phyloP scores from a whole-genome alignment of 441 rosid species.

The Eutrema salsugineum region DNA sequence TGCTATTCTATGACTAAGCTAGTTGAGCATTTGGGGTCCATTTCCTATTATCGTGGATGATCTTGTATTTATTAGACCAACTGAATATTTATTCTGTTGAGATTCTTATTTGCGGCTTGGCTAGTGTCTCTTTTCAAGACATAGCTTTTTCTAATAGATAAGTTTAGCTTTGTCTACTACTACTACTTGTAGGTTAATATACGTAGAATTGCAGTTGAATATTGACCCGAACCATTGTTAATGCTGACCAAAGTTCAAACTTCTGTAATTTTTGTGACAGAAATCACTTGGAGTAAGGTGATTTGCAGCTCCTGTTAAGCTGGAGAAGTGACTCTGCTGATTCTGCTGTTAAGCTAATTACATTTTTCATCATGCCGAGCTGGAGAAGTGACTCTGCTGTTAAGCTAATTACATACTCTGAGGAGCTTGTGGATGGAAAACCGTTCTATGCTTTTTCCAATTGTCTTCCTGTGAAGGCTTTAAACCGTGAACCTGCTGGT shows the following conservation, averaged over 20 bases:
- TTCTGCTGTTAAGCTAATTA: slow-evolving; percentile 45
- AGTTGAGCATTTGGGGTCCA: no score
- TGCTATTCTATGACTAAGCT: no score
- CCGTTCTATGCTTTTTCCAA: slow-evolving; percentile 73
- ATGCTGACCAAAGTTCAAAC: neutral
- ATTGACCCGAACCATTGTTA: neutral
- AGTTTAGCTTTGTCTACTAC: neutral
- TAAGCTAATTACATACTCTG: slow-evolving; percentile 62
- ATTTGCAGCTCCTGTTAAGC: neutral
- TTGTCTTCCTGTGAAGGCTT: slow-evolving; percentile 73
- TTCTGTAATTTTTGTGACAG: slow-evolving; percentile 13
- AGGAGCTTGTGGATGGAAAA: slow-evolving; percentile 75
- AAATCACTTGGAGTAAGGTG: neutral
- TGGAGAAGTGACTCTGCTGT: slow-evolving; percentile 36
- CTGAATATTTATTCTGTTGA: neutral
- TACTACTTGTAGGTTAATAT: neutral
- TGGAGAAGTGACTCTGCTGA: slow-evolving; percentile 38
- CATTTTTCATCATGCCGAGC: slow-evolving; percentile 19
- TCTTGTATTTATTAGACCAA: neutral
- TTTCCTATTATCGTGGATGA: neutral
- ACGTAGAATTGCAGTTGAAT: neutral
- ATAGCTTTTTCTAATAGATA: neutral
- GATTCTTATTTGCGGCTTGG: neutral
- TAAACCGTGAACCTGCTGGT: slow-evolving; percentile 83
- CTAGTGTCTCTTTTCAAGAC: neutral